Evolutionary conservation across 805 yeast genomes (phyloP), one percentile per base, ranked within the genome.

Genomic region (Lachancea nothofagi): DNA sequence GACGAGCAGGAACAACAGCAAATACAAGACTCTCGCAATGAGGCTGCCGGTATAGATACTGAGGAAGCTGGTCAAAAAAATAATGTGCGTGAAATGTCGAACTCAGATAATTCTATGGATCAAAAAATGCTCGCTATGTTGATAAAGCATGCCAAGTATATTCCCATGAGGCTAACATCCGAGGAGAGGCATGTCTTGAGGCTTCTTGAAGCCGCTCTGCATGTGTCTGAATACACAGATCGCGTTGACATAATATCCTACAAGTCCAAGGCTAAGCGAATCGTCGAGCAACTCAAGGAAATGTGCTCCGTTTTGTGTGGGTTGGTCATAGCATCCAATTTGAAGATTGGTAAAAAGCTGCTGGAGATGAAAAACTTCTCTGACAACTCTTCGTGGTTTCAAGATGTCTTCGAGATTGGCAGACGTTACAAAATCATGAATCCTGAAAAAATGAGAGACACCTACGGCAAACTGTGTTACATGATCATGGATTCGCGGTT

Each of bases 401-500:
- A 83, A 54, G 63, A 61, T 29, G 66, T 83, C 6, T 83, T 83
- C 57, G 93, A 83, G 61, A 76, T 83, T 44, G 93, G 93, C 18
- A 69, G 93, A 51, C 69, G 93, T 31, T 83, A 83, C 63, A 83
- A 83, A 55, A 78, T 84, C 50, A 80, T 83, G 88, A 83, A 83
- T 53, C 94, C 94, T 0, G 88, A 83, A 49, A 71, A 77, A 50
- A 79, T 84, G 84, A 71, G 88, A 45, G 84, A 80, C 51, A 78
- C 78, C 4, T 84, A 78, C 57, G 94, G 94, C 33, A 83, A 83
- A 52, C 64, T 84, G 42, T 80, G 84, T 64, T 83, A 83, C 59
- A 84, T 83, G 83, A 78, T 83, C 26, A 83, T 84, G 93, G 94
- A 83, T 59, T 83, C 93, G 2, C 65, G 84, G 33, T 61, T 81